Evolutionary conservation across 306 rosid species (phyloP), one percentile per base, ranked within the genome.

Genomic region (Lathyrus aphaca): DNA sequence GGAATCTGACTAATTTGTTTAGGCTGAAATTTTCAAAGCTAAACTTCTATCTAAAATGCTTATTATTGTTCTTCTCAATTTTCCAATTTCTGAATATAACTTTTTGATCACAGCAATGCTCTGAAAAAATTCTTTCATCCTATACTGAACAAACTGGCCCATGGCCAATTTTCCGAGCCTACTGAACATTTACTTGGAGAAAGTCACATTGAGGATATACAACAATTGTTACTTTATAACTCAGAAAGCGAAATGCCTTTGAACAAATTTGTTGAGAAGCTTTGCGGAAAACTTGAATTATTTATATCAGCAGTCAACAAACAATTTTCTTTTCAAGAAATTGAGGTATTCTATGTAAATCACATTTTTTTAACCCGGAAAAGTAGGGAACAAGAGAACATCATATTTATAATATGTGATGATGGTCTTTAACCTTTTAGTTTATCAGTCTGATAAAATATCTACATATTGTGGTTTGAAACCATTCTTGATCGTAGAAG

Each of bases 271-370:
- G 53, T 87, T 58, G 90, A 85, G 64, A 83, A 85, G 73, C 90
- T 94, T 73, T 85, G 86, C 72, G 45, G 64, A 82, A 86, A 87
- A 71, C 84, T 94, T 15, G 89, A 87, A 79, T 75, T 81, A 46
- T 89, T 86, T 29, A 32, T 84, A 43, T 64, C 74, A 43, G 87
- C 82, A 74, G 82, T 94, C 74, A 71, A 65, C 82, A 87, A 81
- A 68, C 88, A 88, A 60, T 90, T 94, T 61, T 53, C 69, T 80
- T 80, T 88, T 64, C 91, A 82, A 55, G 97, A 90, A 87, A 78
- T 68, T 51, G 84, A 88, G 97, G 98, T 94, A 87, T 37, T 50
- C 56, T 55, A 18, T 65, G 68, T 68, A 13, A 57, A 45, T 69
- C 66, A 19, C 50, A 17, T n/a, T 44, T 18, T 51, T 49, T 44